A percentile compares a stretch with the other conserved stretches of the same genome.
Conservation (phyloP, 2,329 filamentous ascomycete species). For the Phialemonium atrogriseum region DNA sequence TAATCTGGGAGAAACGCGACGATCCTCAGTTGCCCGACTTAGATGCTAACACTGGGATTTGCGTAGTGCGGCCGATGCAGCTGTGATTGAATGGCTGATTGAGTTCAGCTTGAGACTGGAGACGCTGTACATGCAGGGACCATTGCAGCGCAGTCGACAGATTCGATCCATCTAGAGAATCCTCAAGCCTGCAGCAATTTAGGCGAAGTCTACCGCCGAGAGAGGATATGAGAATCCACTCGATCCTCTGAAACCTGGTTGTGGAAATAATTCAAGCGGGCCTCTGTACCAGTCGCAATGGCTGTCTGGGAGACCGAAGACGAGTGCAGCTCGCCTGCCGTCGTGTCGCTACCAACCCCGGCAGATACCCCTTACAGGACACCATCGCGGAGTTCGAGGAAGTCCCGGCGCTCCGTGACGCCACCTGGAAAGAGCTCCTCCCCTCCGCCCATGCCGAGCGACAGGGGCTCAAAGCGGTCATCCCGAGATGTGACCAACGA, state of each 20-base stretch:
- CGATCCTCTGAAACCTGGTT: background rate
- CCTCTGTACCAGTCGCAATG: constrained; percentile 29
- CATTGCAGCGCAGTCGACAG: no score
- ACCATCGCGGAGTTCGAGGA: constrained; percentile 53
- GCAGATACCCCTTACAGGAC: constrained; percentile 65
- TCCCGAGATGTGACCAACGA: constrained; percentile 54
- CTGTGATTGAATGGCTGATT: no score
- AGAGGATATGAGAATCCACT: no score
- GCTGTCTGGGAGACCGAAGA: constrained; percentile 55
- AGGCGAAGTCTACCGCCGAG: no score
- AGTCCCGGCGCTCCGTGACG: constrained; percentile 60
- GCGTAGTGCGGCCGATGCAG: no score
- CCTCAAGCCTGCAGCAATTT: no score
- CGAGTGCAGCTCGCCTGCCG: constrained; percentile 47
- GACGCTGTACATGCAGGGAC: no score
- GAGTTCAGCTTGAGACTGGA: no score
- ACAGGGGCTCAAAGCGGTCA: constrained; percentile 40
- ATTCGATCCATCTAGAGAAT: no score
- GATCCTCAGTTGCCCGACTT: no score
- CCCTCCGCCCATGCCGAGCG: constrained; percentile 39
- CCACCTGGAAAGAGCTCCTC: constrained; percentile 54
- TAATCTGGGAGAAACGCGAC: no score
- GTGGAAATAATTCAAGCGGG: background rate
- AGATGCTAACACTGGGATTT: no score
- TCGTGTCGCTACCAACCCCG: constrained; percentile 59